Base-by-base conservation (phyloP, 1,284 basidiomycete genomes). In the Boletus albobrunnescens region DNA sequence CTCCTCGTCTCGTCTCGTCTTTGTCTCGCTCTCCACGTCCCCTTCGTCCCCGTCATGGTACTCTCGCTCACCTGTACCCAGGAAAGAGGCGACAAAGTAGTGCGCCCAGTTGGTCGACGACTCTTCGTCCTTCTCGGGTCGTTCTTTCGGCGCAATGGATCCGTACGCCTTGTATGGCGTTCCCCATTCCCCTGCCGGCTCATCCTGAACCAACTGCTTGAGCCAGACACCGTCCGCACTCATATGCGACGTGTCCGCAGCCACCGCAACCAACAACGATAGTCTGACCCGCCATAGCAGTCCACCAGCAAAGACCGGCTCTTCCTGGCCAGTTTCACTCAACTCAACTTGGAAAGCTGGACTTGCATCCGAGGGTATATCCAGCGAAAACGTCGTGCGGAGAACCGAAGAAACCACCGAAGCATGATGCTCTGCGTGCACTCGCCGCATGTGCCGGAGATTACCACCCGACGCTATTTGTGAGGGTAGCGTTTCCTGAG, bases 311-410 rank as follows among this genome's bases (percentile, higher is more conserved):
- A 35, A 14, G 4, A 12, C 47, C 41, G 59, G 38, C 10, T 38
- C 14, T 6, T 31, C 41, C 4, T 38, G 37, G 3, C 42, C 41
- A 0, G 46, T 48, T 7, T 62, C 61, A 33, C 74, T 73, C 12
- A 81, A 64, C 36, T 69, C 63, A 2, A 83, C 68, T 61, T 83
- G 67, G 65, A 95, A 95, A 0, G 82, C 86, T 0, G 93, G 93
- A 44, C 87, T 87, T 0, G 85, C 91, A 53, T 94, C 92, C 2
- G 83, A 82, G 0, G 93, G 93, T 48, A 96, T 94, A 60, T 93
- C 91, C 3, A 96, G 78, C 6, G 85, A 75, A 67, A 95, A 95
- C 0, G 87, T 82, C 31, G 87, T 82, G 24, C 91, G 82, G 2
- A 82, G 71, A 0, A 82, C 82, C 39, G 84, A 79, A 9, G 82